phyloP scores from a whole-genome alignment of 2,329 filamentous ascomycete species.

The Coniochaeta pulveracea region DNA sequence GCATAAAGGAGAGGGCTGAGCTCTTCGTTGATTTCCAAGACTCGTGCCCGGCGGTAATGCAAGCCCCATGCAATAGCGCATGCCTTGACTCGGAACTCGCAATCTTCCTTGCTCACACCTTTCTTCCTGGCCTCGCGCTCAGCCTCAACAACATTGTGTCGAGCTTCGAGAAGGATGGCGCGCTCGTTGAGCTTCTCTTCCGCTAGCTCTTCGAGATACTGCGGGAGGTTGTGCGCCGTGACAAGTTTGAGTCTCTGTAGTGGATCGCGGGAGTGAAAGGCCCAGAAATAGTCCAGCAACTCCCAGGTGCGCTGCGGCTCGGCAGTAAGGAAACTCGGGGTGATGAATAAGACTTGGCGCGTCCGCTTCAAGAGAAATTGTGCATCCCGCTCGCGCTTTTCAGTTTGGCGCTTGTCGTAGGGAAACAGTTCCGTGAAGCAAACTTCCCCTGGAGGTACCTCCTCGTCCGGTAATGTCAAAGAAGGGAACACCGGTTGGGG shows the following conservation, averaged over 20 bases:
- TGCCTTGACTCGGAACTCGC: slow-evolving; percentile 9
- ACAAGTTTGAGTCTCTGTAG: slow-evolving; percentile 21
- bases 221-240: slow-evolving; percentile 21
- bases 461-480: slow-evolving; percentile 5
- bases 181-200: slow-evolving; percentile 19
- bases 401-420: slow-evolving; percentile 19
- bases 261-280: slow-evolving; percentile 7
- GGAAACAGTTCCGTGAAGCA: slow-evolving; percentile 30
- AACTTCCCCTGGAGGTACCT: slow-evolving; percentile 19
- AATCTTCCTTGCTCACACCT: slow-evolving; percentile 15
- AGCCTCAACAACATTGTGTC: slow-evolving; percentile 10
- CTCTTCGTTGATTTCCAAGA: slow-evolving; percentile 18
- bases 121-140: slow-evolving; percentile 15
- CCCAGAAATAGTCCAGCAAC: slow-evolving; percentile 29
- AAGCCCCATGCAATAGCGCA: slow-evolving; percentile 12
- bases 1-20: slow-evolving; percentile 31
- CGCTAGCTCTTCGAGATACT: slow-evolving; percentile 22
- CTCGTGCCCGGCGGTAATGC: slow-evolving; percentile 14
- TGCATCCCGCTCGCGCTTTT: too few species aligned
- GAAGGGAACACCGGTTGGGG: slow-evolving; percentile 20
- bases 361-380: too few species aligned
- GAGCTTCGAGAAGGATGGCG: slow-evolving; percentile 7
- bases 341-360: slow-evolving; percentile 29
- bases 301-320: slow-evolving; percentile 26
- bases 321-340: slow-evolving; percentile 36